A percentile compares a stretch with the other conserved stretches of the same genome.
These are phyloP conservation scores for Conoideocrella luteorostrata DNA, from an alignment of 2,329 filamentous ascomycete genomes.

Conservation along the genomic window DNA sequence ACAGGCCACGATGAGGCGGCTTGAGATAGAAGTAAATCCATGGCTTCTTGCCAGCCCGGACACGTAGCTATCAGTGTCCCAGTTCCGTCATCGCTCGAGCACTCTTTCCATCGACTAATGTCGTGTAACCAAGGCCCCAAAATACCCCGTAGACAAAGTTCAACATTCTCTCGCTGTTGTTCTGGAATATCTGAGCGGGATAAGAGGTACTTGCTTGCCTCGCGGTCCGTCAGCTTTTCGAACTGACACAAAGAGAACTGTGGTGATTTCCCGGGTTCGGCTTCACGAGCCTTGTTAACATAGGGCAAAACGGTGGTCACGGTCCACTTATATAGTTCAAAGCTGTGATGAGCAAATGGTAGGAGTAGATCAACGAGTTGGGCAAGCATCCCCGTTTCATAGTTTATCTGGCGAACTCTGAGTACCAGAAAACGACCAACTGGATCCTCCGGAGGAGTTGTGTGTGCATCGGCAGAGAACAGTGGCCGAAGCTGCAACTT, in stretches of 20 bases:
- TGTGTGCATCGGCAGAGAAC: slow-evolving; percentile 38
- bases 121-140: slow-evolving; percentile 70
- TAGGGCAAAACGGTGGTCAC: slow-evolving; percentile 64
- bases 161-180: slow-evolving; percentile 36
- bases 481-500: slow-evolving; percentile 60
- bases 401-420: slow-evolving; percentile 62
- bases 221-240: slow-evolving; percentile 50
- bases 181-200: slow-evolving; percentile 43
- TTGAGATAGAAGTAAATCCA: slow-evolving; percentile 59
- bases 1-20: slow-evolving; percentile 54
- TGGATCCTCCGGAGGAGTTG: slow-evolving; percentile 44
- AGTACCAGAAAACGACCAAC: slow-evolving; percentile 61
- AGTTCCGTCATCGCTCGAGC: slow-evolving; percentile 6
- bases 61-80: slow-evolving; percentile 31
- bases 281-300: slow-evolving; percentile 62
- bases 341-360: slow-evolving; percentile 59
- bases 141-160: slow-evolving; percentile 60
- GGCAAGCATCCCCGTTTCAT: slow-evolving; percentile 64
- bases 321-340: slow-evolving; percentile 60
- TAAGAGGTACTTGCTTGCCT: slow-evolving; percentile 56
- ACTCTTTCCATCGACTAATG: slow-evolving; percentile 46
- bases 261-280: slow-evolving; percentile 49
- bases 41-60: slow-evolving; percentile 62
- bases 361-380: slow-evolving; percentile 60
- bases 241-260: slow-evolving; percentile 56